phyloP scores from a whole-genome alignment of 176 grass and related monocot species.

The Bonia amplexicaulis region DNA sequence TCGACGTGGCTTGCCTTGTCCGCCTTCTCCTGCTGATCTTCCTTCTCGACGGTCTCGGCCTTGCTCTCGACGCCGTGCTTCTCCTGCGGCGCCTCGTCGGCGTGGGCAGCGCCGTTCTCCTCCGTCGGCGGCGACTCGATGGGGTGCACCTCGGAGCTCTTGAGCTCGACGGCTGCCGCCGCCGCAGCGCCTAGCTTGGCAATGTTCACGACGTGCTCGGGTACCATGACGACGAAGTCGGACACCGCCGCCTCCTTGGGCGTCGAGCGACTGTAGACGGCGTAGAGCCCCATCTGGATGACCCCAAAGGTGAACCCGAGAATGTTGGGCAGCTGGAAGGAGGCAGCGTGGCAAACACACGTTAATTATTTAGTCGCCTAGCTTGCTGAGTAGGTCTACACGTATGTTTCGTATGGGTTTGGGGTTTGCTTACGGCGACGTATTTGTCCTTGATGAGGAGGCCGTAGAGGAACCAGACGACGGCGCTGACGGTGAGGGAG shows the following conservation, averaged over 20 bases:
- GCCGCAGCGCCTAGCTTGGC: background rate
- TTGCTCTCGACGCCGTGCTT: background rate
- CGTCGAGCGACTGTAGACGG: constrained; percentile 20
- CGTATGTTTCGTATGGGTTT: background rate
- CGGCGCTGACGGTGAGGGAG: constrained; percentile 63
- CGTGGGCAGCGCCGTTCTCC: background rate
- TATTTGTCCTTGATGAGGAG: constrained; percentile 77
- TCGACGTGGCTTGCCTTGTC: constrained; percentile 12
- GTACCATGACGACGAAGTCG: background rate
- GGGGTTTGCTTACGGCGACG: constrained; percentile 38
- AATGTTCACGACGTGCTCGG: constrained; percentile 35
- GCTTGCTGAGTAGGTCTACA: no score
- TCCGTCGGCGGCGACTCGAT: background rate
- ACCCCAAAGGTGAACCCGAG: constrained; percentile 58
- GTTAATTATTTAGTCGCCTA: no score
- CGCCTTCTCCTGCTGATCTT: background rate
- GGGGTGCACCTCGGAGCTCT: background rate
- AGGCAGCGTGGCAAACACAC: no score
- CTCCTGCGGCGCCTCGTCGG: background rate
- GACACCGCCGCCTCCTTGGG: background rate
- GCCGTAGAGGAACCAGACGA: constrained; percentile 84
- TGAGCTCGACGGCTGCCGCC: background rate
- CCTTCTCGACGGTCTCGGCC: background rate
- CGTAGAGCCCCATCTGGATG: constrained; percentile 59
- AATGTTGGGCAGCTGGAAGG: constrained; percentile 55